Evolutionary conservation across 1,139 yeast species (phyloP).

Genomic region (Casaregolazyma suthepensis): DNA sequence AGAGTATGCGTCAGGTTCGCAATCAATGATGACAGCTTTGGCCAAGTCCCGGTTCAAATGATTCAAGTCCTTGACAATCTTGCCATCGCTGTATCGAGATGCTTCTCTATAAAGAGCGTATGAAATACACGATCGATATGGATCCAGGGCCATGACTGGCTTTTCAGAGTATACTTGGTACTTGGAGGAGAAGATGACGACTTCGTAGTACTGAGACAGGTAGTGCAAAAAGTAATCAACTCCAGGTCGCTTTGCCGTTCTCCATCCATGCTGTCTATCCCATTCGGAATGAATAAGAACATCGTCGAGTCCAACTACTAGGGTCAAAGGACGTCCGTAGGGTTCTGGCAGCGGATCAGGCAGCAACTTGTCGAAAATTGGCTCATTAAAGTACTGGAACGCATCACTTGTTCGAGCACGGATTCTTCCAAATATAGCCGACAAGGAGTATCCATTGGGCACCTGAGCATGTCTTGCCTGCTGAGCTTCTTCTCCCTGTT

Average conservation of each 20-base stretch:
- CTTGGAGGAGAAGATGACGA: conserved; percentile 82
- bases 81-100: conserved; percentile 84
- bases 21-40: conserved; percentile 75
- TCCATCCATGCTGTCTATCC: conserved; percentile 93
- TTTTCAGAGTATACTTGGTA: conserved; percentile 83
- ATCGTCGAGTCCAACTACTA: conserved; percentile 86
- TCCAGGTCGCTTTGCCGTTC: conserved; percentile 98
- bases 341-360: conserved; percentile 93
- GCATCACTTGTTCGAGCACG: conserved; percentile 65
- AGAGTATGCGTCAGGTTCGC: conserved; percentile 63
- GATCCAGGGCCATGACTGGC: conserved; percentile 83
- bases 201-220: conserved; percentile 90
- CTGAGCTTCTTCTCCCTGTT: conserved; percentile 45
- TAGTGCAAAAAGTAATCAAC: conserved; percentile 93
- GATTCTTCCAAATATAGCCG: conserved; percentile 46
- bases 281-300: conserved; percentile 85
- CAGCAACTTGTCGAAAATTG: conserved; percentile 84
- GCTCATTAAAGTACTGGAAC: conserved; percentile 84
- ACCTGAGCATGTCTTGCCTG: conserved; percentile 45
- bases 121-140: conserved; percentile 81
- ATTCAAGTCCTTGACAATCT: conserved; percentile 64
- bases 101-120: conserved; percentile 89
- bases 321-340: conserved; percentile 85
- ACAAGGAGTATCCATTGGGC: conserved; percentile 64
- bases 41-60: conserved; percentile 85